phyloP scores from a whole-genome alignment of 139 green algal genomes.

The Nannochloris sp. region DNA sequence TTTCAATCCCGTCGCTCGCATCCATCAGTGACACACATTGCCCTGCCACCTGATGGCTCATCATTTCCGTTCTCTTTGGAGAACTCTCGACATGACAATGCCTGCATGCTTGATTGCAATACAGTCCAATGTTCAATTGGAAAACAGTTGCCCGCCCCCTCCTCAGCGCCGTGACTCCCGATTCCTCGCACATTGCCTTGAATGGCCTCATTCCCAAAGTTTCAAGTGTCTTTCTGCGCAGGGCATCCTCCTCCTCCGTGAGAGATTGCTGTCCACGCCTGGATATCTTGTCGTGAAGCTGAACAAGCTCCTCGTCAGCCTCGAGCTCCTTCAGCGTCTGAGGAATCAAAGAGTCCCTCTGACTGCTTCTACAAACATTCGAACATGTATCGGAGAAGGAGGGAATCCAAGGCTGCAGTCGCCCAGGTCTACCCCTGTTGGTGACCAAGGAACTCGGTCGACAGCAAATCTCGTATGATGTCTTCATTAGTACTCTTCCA shows the following conservation, averaged over 20 bases:
- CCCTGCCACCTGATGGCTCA: conserved; percentile 55
- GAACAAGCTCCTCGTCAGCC: conserved; percentile 50
- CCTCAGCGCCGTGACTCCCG: conserved; percentile 34
- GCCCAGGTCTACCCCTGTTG: not conserved
- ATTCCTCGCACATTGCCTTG: conserved; percentile 17
- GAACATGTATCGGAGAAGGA: too few relatives aligned
- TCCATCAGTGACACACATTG: conserved; percentile 64
- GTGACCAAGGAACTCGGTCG: too few relatives aligned
- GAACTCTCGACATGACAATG: conserved; percentile 97
- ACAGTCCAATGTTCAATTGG: conserved; percentile 95
- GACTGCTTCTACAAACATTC: too few relatives aligned
- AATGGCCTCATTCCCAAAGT: conserved; percentile 45
- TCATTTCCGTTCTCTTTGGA: conserved; percentile 64
- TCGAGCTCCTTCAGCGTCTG: conserved; percentile 67
- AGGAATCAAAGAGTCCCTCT: conserved; percentile 43
- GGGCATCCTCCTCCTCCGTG: conserved; percentile 54
- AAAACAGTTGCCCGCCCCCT: conserved; percentile 54
- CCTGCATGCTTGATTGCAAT: conserved; percentile 96
- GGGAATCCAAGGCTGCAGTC: not conserved
- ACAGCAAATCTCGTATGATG: too few relatives aligned
- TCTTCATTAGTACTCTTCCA: too few relatives aligned
- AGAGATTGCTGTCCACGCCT: conserved; percentile 51
- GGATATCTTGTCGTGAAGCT: conserved; percentile 21
- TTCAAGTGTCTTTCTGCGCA: conserved; percentile 58
- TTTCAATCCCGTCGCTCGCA: conserved; percentile 31